These are phyloP conservation scores for Nothomitra cinnamomea DNA, from an alignment of 2,329 filamentous ascomycete species.

Conservation along the genomic window DNA sequence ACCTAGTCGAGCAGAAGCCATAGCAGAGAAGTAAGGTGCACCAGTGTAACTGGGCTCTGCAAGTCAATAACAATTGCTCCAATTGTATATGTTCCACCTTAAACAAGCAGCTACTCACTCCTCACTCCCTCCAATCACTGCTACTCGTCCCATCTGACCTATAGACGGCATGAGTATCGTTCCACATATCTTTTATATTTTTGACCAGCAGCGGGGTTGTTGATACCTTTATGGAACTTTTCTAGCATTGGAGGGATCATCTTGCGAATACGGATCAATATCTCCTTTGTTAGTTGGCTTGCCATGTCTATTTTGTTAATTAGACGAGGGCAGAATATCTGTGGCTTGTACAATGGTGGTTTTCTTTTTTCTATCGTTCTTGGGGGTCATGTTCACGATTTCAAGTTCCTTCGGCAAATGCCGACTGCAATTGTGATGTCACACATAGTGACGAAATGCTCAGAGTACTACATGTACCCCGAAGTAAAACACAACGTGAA, in stretches of 20 bases:
- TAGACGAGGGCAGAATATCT: too few relatives aligned
- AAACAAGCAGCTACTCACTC: constrained; percentile 33
- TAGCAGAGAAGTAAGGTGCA: constrained; percentile 93
- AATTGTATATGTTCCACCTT: not conserved
- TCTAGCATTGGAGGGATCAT: constrained; percentile 92
- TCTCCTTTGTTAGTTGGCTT: constrained; percentile 43
- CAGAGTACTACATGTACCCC: not conserved
- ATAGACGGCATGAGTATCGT: not conserved
- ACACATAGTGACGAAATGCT: not conserved
- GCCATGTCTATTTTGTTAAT: not conserved
- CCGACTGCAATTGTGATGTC: not conserved
- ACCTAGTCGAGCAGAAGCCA: constrained; percentile 82
- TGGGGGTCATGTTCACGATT: not conserved
- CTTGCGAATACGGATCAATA: constrained; percentile 67
- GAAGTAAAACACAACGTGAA: not conserved
- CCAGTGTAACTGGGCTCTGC: constrained; percentile 55
- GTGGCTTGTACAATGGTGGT: too few relatives aligned
- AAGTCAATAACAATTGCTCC: not conserved
- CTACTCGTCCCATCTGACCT: constrained; percentile 86
- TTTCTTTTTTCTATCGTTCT: not conserved
- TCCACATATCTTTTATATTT: not conserved
- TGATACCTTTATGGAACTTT: constrained; percentile 81
- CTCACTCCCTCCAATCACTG: constrained; percentile 84
- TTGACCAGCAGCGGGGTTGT: not conserved
- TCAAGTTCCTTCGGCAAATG: not conserved